Base-by-base conservation (phyloP, 2,329 filamentous ascomycete species). In the Penicillium sumatraense region DNA sequence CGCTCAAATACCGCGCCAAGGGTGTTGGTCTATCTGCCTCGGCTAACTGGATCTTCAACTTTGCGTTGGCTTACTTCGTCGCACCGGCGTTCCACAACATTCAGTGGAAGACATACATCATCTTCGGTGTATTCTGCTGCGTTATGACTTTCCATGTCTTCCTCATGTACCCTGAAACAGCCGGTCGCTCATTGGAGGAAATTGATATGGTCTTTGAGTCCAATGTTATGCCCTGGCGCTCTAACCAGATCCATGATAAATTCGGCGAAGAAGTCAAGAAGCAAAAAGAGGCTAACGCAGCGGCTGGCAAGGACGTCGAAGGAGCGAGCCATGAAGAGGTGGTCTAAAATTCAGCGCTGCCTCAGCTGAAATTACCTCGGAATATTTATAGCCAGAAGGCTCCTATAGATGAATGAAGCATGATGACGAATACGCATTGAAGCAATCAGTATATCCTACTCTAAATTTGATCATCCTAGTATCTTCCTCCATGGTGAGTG, bases 111-210 rank as follows among this genome's bases (percentile, higher is more conserved):
- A 86, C 86, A 57, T 93, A 92, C 74, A 84, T 92, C 71, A 82
- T 93, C 61, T 93, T 93, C 67, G 90, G 83, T 1, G 81, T 87
- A 4, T 91, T 92, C 77, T 90, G 89, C 68, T 82, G 80, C 1
- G 80, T 80, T 5, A 89, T 89, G 65, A 86, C 86, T 36, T 69
- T 91, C 49, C 88, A 91, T 69, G 86, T 89, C 67, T 84, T 84
- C 70, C 79, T 92, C 62, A 75, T 79, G 27, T 87, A 85, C 54
- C 88, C 87, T 0, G 84, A 91, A 73, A 92, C 89, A 0, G 83
- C 85, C 38, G 86, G 87, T 14, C 87, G 85, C 68, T 86, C 87
- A 0, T 82, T 93, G 0, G 89, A 93, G 68, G 89, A 93, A 71
- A 87, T 92, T 71, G 88, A 90, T 60, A 81, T 86, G 13, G 85